These are phyloP conservation scores for Eucalyptus urophylla DNA, from an alignment of 345 rosid species.

Conservation along the genomic window DNA sequence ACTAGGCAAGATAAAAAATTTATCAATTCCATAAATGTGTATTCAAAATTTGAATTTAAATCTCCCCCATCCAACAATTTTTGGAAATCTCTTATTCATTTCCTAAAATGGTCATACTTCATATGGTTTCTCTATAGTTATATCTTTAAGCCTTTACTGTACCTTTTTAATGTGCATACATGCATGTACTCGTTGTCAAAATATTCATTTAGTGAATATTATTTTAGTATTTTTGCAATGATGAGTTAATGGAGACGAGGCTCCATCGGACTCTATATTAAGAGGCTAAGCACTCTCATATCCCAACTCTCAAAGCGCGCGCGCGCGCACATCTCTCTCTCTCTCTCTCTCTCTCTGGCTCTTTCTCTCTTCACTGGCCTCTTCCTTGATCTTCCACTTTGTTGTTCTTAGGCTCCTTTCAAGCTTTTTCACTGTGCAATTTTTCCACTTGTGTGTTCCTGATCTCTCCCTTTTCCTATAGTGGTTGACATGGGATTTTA, in stretches of 20 bases:
- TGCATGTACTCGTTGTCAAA: not conserved
- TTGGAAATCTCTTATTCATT: not conserved
- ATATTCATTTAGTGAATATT: not conserved
- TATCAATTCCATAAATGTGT: not conserved
- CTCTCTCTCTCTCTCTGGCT: not conserved
- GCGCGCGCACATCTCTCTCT: not conserved
- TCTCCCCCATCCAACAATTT: not conserved
- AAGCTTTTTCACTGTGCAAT: not conserved
- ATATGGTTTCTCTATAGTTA: not conserved
- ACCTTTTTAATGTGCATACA: not conserved
- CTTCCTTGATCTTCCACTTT: not conserved
- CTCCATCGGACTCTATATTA: slow-evolving; percentile 6
- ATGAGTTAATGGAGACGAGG: not conserved
- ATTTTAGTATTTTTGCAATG: not conserved
- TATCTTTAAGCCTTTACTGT: not conserved
- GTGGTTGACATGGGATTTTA: not conserved
- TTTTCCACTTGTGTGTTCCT: not conserved
- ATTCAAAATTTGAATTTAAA: not conserved
- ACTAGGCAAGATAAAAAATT: not conserved
- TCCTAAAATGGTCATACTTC: not conserved
- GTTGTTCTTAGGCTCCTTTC: not conserved
- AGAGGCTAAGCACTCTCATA: not conserved
- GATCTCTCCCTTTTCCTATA: not conserved
- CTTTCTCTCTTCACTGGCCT: not conserved
- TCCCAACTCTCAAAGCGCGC: not conserved